A percentile compares a stretch with the other conserved stretches of the same genome.
These are phyloP conservation scores for Xylariaceae sp. DNA, from an alignment of 2,329 filamentous ascomycete species.

Conservation along the genomic window DNA sequence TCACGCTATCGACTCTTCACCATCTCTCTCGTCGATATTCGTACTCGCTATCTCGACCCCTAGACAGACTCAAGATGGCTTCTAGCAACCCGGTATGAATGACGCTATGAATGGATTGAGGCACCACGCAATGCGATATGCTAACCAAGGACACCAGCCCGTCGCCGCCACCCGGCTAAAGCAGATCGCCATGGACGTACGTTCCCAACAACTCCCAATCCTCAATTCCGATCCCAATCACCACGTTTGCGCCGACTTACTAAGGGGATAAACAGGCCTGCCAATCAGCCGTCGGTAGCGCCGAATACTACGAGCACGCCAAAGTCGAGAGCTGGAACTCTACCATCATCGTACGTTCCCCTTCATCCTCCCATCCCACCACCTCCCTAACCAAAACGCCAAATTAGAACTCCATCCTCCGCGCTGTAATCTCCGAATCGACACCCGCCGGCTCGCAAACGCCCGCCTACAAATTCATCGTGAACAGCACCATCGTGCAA, in stretches of 20 bases:
- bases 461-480: conserved; percentile 83
- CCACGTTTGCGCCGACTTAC: conserved; percentile 6
- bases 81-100: conserved; percentile 26
- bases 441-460: conserved; percentile 51
- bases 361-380: background rate
- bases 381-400: background rate
- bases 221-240: background rate
- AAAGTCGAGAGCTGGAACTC: conserved; percentile 87
- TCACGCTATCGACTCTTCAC: too few species aligned
- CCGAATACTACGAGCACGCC: conserved; percentile 79
- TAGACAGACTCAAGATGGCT: too few species aligned
- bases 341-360: conserved; percentile 71
- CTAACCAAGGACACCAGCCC: conserved; percentile 49
- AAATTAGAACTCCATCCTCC: conserved; percentile 66
- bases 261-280: conserved; percentile 60
- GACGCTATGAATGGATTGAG: background rate
- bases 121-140: background rate
- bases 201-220: conserved; percentile 28
- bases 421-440: conserved; percentile 70
- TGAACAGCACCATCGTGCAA: conserved; percentile 98
- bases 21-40: too few species aligned
- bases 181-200: conserved; percentile 80
- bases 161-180: conserved; percentile 70
- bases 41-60: too few species aligned
- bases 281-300: conserved; percentile 66